Base-by-base conservation (phyloP, 768 basidiomycete species). In the Mycena amicta region DNA sequence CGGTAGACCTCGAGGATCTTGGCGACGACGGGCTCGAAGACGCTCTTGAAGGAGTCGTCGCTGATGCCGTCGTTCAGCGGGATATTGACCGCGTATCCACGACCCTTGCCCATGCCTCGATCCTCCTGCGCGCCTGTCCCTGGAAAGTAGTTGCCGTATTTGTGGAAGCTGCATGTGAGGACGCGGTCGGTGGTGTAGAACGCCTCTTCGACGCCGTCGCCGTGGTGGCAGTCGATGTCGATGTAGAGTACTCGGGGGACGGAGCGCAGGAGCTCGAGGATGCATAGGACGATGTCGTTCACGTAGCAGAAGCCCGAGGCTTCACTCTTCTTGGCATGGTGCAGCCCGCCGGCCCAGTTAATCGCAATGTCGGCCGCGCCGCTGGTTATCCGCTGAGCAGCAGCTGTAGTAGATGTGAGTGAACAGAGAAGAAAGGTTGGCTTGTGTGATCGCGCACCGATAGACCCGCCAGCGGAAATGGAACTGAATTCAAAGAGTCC, bases 291-390 rank as follows among this genome's bases (percentile, higher is more conserved):
- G 70, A 98, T 99, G 72, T 95, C 92, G 72, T 99, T 99, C 75
- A 98, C 89, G 78, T 98, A 99, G 80, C 97, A 99, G 75, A 99
- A 99, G 15, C 97, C 97, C 5, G 91, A 92, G 0, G 96, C 97
- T 76, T 98, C 97, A 55, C 92, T 85, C 72, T 98, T 98, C 77
- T 99, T 99, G n/a, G 97, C 97, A 72, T 99, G 97, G 74, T 99
- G 97, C 3, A 99, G 82, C 2, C 97, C 97, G 8, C 97, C 97
- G 0, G 97, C 94, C 97, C 95, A 98, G 75, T 98, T 97, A 61
- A 98, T 92, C 0, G 89, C 88, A 53, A 98, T 98, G 73, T 98
- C 96, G 65, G 94, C 81, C 1, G 89, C 80, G 2, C 95, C 95
- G 3, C 84, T 83, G 47, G 89, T 81, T 59, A 98, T 80, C 22